Evolutionary conservation across 2,329 filamentous ascomycete genomes (phyloP), one percentile per base, ranked within the genome.

Genomic region (Aphanocladium album): DNA sequence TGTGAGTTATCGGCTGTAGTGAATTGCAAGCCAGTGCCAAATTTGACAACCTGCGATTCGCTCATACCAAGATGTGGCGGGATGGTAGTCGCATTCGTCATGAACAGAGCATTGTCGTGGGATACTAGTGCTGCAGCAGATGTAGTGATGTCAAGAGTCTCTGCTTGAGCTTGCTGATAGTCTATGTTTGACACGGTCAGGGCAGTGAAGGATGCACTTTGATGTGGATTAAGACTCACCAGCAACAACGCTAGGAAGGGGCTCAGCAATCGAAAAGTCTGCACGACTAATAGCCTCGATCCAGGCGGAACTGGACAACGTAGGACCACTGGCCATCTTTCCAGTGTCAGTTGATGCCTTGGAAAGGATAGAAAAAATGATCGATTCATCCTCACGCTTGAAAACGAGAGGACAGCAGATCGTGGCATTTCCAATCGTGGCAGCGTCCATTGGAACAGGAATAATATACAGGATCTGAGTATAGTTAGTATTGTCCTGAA

Each of bases 361-460:
- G 21, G 62, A 43, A 2, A 65, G 45, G 43, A 65, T 62, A 5
- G 64, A 65, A 30, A 62, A 65, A 5, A 64, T 33, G 17, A 65
- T 50, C 1, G 55, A 62, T 41, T 63, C 60, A 43, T 53, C 45
- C 30, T 64, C 58, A 11, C 60, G 54, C 25, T 62, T 64, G 23
- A 65, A 62, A n/a, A 64, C 64, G 27, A 65, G 41, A 0, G 64
- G 64, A 30, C 62, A 64, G 54, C 64, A 65, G 25, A 65, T 60
- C 9, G 60, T 64, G 14, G 64, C 64, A 27, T 65, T 55, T 56
- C 62, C 62, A 46, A 65, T 62, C 7, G 64, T 65, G 27, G 64
- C 64, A 30, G 60, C 58, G 43, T 65, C 64, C 61, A 65, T 50
- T 16, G 64, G 64, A n/a, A 65, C 64, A 17, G 64, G 64, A 37